A percentile compares a stretch with the other conserved stretches of the same genome.
Evolutionary conservation across 768 basidiomycete species (phyloP).

Genomic region (Boletus sensibilis): DNA sequence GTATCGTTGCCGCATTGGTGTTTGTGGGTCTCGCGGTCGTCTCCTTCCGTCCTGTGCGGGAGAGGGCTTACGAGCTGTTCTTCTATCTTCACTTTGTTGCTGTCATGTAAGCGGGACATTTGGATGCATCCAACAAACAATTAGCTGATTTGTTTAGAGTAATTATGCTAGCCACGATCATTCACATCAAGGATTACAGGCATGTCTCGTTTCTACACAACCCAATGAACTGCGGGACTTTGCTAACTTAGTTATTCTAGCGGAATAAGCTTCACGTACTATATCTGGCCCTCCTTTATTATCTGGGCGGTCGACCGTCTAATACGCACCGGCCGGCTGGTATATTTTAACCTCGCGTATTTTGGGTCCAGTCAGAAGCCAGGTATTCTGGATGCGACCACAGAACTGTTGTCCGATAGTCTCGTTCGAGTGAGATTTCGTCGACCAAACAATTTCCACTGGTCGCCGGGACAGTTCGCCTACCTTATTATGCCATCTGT

Average conservation of each 20-base stretch:
- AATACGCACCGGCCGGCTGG: slow-evolving; percentile 42
- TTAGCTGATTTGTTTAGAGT: slow-evolving; percentile 35
- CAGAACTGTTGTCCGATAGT: slow-evolving; percentile 42
- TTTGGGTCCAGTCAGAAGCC: slow-evolving; percentile 27
- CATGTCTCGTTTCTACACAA: slow-evolving; percentile 30
- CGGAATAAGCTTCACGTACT: slow-evolving; percentile 19
- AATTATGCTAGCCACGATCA: slow-evolving; percentile 37
- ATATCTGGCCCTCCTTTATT: slow-evolving; percentile 50
- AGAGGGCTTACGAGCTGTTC: slow-evolving; percentile 51
- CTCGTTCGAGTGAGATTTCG: slow-evolving; percentile 46
- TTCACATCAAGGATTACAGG: slow-evolving; percentile 37
- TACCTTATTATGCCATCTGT: slow-evolving; percentile 49
- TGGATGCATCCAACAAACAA: slow-evolving; percentile 21
- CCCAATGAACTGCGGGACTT: not conserved
- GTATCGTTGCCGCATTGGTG: slow-evolving; percentile 36
- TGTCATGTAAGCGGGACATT: slow-evolving; percentile 32
- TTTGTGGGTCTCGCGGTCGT: slow-evolving; percentile 43
- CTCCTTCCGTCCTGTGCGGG: slow-evolving; percentile 50
- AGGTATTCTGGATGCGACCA: slow-evolving; percentile 32
- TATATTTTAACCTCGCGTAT: slow-evolving; percentile 41
- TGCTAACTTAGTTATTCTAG: slow-evolving; percentile 15
- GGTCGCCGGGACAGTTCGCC: slow-evolving; percentile 52
- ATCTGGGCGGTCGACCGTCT: slow-evolving; percentile 55
- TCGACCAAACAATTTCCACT: slow-evolving; percentile 45
- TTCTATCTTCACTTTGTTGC: slow-evolving; percentile 44